A percentile compares a stretch with the other conserved stretches of the same genome.
Evolutionary conservation across 164 flowering plant species (phyloP).

Genomic region (Magnolia officinalis): DNA sequence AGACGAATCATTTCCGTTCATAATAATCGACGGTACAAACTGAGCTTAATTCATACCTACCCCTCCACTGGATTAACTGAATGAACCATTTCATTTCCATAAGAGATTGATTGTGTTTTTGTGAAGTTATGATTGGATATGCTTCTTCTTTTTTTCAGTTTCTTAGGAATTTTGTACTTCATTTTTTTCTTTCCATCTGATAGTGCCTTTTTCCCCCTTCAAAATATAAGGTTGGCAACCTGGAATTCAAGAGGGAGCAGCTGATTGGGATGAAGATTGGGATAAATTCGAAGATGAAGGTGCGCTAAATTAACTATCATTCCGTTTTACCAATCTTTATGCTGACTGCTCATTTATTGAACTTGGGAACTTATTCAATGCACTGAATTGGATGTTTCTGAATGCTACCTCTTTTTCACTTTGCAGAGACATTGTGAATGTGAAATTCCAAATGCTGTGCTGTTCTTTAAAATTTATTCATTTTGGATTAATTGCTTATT

Average conservation of each 20-base stretch:
- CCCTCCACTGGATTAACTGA: no score
- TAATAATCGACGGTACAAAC: no score
- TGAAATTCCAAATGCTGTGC: background rate
- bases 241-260: constrained; percentile 80
- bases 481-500: background rate
- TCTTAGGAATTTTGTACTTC: background rate
- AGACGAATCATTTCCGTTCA: no score
- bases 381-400: background rate
- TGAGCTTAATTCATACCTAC: no score
- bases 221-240: constrained; percentile 26
- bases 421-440: background rate
- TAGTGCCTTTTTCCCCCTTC: background rate
- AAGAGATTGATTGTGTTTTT: no score
- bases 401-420: background rate
- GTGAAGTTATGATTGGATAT: no score
- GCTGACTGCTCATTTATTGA: background rate
- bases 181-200: background rate
- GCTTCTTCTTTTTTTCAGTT: background rate
- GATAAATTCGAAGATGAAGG: constrained; percentile 77
- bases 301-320: background rate
- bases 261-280: constrained; percentile 98
- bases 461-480: background rate
- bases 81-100: no score
- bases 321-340: background rate
- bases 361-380: background rate